Base-by-base conservation (phyloP, 1,284 basidiomycete genomes). In the Rhodotorula sp. region DNA sequence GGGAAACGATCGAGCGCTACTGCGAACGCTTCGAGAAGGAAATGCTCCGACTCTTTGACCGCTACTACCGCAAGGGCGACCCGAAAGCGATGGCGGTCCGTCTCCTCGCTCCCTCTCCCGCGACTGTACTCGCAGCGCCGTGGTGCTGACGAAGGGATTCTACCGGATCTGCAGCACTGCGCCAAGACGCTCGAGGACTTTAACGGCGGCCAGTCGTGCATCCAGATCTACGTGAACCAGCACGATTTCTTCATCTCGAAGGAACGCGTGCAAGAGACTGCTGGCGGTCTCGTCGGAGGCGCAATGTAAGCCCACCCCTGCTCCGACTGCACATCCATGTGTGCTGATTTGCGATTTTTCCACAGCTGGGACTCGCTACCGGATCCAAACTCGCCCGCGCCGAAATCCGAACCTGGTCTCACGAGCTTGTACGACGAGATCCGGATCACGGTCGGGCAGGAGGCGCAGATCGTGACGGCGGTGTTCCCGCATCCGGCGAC, bases 21-120 rank as follows among this genome's bases (percentile, higher is more conserved):
- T 97, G 95, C 83, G 97, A 99, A 83, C 91, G 91, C 79, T 99
- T 99, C 78, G 97, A 99, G 83, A 97, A 97, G 82, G 96, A 99
- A 80, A 96, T 98, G 88, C 87, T 99, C 67, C 89, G 91, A 79
- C 85, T 98, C 59, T 99, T 99, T 79, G 97, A 99, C 81, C 85
- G 90, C 76, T 93, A 91, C 79, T 98, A 98, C 82, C 87, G 94
- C 65, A 92, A 93, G 80, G 94, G 95, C 48, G 97, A 99, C 80
- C 97, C 97, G 0, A 95, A 95, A 82, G 93, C 97, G 90, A 99
- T 99, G 97, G 92, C 93, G 83, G 93, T 94, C 77, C 77, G 90
- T 85, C 31, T 14, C 34, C 12, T 69, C 29, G 39, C 43, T 47
- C 52, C 47, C 39, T 62, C 18, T 47, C 26, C 31, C 29, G 29